Base-by-base conservation (phyloP, 164 flowering plant genomes). In the Cinnamomum micranthum region DNA sequence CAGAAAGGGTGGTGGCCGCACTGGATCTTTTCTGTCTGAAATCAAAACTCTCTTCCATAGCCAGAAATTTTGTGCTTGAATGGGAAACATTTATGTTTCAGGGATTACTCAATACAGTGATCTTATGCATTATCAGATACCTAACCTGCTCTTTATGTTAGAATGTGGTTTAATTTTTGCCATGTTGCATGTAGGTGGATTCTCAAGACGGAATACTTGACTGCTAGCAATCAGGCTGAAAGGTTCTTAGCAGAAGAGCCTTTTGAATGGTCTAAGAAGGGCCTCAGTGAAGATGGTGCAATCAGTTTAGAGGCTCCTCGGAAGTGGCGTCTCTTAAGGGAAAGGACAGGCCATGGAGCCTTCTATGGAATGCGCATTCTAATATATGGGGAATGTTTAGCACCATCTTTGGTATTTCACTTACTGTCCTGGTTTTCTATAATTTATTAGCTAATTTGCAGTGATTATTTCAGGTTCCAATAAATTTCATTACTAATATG, bases 281-380 rank as follows among this genome's bases (percentile, higher is more conserved):
- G 91, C 74, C 88, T 92, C 65, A 88, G 81, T 77, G 93, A 89
- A 80, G 99, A 91, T 82, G 97, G 97, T 69, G 86, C 91, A 51
- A 91, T 96, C 67, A 89, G 86, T 81, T 81, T 95, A 70, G 95
- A 87, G 82, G 97, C 98, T 76, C 99, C 99, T 65, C 84, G 97
- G 79, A 96, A 96, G 73, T 96, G 99, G 98, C 94, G 98, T 51
- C 92, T 86, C n/a, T 72, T 93, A 71, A 84, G 87, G 76, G 90
- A 91, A 82, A 88, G 79, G 81, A 92, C 93, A 2, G 95, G 98
- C n/a, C 98, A 96, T 85, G 97, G 98, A 51, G 98, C 97, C 73
- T 89, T 96, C 60, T 77, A 91, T 78, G 98, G 95, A 73, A 87
- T 94, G 98, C 89, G 84, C 22, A 81, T 94, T 65, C 74, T 96